These are phyloP conservation scores for Fragaria ananassa DNA, from an alignment of 306 rosid genomes.

Conservation along the genomic window DNA sequence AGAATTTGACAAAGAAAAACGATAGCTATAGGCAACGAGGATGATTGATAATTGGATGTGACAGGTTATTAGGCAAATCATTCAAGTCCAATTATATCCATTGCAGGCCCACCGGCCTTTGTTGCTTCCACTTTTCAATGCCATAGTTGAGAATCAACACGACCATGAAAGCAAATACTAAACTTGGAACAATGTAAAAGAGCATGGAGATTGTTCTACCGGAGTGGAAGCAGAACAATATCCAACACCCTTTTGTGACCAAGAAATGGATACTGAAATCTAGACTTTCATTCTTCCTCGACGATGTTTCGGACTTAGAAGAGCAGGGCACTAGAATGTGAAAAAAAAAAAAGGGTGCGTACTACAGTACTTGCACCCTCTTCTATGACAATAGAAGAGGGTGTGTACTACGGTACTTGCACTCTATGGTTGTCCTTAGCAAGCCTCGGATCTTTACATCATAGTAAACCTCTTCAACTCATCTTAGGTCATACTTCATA, in stretches of 20 bases:
- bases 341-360: neutral
- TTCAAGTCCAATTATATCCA: neutral
- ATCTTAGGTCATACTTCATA: slow-evolving; percentile 88
- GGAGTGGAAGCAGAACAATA: too few species aligned
- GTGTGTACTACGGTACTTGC: neutral
- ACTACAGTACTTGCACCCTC: slow-evolving; percentile 1
- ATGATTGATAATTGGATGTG: slow-evolving; percentile 1
- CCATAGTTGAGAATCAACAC: neutral
- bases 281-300: too few species aligned
- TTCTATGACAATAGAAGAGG: too few species aligned
- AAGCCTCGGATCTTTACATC: slow-evolving; percentile 93
- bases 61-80: neutral
- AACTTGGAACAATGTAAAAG: neutral
- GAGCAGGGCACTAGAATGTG: neutral
- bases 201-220: too few species aligned
- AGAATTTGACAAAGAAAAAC: neutral
- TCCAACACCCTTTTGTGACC: too few species aligned
- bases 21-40: neutral
- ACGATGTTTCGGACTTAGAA: neutral
- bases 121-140: neutral
- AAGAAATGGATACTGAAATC: too few species aligned
- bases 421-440: slow-evolving; percentile 31
- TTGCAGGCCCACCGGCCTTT: neutral
- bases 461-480: slow-evolving; percentile 87
- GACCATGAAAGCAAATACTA: neutral